These are phyloP conservation scores for Pisolithus thermaeus DNA, from an alignment of 1,284 basidiomycete genomes.

Conservation along the genomic window DNA sequence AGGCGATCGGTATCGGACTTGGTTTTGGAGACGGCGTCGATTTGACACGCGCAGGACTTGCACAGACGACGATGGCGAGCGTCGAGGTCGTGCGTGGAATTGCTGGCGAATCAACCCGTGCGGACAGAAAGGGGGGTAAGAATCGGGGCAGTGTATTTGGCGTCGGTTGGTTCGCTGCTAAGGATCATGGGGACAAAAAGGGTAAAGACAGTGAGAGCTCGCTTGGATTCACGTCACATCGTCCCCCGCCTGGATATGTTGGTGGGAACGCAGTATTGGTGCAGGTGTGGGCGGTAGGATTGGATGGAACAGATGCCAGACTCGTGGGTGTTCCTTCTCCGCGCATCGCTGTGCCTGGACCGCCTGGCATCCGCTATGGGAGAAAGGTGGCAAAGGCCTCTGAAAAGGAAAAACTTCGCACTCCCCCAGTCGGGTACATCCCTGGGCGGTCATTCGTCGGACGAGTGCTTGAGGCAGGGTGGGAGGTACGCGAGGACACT, in stretches of 20 bases:
- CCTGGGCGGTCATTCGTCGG: slow-evolving; percentile 84
- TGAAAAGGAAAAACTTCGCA: slow-evolving; percentile 20
- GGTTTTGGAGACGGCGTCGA: slow-evolving; percentile 51
- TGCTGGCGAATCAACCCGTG: slow-evolving; percentile 24
- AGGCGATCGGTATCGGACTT: slow-evolving; percentile 23
- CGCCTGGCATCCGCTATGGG: slow-evolving; percentile 20
- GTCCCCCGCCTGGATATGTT: slow-evolving; percentile 70
- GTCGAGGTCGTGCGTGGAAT: slow-evolving; percentile 71
- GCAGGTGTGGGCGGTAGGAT: slow-evolving; percentile 79
- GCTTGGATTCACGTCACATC: slow-evolving; percentile 58
- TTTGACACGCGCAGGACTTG: slow-evolving; percentile 66
- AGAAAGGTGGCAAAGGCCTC: slow-evolving; percentile 24
- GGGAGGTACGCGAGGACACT: slow-evolving; percentile 64
- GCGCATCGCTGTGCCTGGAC: slow-evolving; percentile 6
- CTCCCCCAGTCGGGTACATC: slow-evolving; percentile 57
- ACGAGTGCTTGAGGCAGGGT: slow-evolving; percentile 71
- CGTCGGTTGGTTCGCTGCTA: slow-evolving; percentile 23
- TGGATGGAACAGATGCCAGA: slow-evolving; percentile 67
- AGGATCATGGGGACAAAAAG: slow-evolving; percentile 18
- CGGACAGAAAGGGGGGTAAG: slow-evolving; percentile 14
- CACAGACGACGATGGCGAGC: slow-evolving; percentile 81
- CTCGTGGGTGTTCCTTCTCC: slow-evolving; percentile 42
- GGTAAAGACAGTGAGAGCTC: slow-evolving; percentile 26
- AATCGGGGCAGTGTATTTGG: slow-evolving; percentile 23
- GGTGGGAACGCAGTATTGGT: slow-evolving; percentile 65